These are phyloP conservation scores for Phaffomyces antillensis DNA, from an alignment of 805 yeast genomes.

Conservation along the genomic window DNA sequence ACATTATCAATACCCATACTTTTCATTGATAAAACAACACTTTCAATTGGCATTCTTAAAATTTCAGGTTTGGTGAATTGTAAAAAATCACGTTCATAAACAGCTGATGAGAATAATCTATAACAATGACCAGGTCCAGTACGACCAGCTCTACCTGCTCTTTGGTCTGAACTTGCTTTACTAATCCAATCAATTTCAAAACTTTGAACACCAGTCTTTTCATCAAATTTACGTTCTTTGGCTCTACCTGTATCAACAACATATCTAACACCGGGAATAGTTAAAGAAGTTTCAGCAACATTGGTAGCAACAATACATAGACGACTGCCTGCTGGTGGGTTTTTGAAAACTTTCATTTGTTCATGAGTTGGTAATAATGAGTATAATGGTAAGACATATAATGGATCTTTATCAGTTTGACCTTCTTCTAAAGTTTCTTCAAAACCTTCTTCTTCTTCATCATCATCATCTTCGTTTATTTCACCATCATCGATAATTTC, in stretches of 20 bases:
- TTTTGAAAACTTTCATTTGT: conserved; percentile 86
- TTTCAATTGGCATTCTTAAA: conserved; percentile 90
- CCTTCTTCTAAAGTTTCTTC: conserved; percentile 68
- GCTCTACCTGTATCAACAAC: conserved; percentile 95
- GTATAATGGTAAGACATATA: conserved; percentile 87
- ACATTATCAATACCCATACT: conserved; percentile 93
- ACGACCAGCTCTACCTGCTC: conserved; percentile 97
- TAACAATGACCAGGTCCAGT: conserved; percentile 99
- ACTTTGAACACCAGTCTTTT: conserved; percentile 84
- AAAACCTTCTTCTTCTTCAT: conserved; percentile 49
- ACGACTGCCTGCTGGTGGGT: conserved; percentile 80
- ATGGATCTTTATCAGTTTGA: conserved; percentile 67
- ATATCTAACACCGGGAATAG: conserved; percentile 91
- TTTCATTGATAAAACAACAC: conserved; percentile 93
- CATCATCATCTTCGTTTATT: conserved; percentile 32
- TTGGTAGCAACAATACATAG: conserved; percentile 93
- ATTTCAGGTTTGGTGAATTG: conserved; percentile 89
- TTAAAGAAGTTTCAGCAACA: conserved; percentile 95
- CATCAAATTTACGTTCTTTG: conserved; percentile 78
- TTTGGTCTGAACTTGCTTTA: conserved; percentile 92
- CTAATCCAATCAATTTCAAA: conserved; percentile 89
- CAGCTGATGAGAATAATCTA: conserved; percentile 86
- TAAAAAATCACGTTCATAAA: conserved; percentile 76
- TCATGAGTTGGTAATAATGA: conserved; percentile 90
- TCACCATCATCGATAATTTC: conserved; percentile 31